These are phyloP conservation scores for Arctium minus DNA, from an alignment of 129 eudicot species.

Conservation along the genomic window DNA sequence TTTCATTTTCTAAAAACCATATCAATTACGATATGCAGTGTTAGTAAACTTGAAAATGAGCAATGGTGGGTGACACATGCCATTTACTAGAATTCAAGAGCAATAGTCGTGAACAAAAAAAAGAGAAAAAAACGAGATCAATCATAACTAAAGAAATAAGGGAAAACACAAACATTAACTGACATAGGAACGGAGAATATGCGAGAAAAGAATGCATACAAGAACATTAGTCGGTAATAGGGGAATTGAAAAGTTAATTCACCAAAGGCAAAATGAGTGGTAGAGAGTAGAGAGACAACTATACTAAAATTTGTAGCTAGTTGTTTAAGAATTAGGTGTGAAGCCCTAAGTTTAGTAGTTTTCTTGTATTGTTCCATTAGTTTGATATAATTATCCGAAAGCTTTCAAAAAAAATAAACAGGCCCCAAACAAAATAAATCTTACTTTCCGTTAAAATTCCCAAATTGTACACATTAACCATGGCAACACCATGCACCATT, in stretches of 20 bases:
- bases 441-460: background rate
- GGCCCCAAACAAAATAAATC: background rate
- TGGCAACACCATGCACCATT: too few relatives aligned
- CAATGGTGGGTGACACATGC: background rate
- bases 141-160: background rate
- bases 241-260: background rate
- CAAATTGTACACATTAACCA: too few relatives aligned
- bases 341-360: background rate
- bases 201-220: background rate
- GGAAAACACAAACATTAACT: background rate
- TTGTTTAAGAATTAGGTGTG: too few relatives aligned
- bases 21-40: too few relatives aligned
- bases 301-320: background rate
- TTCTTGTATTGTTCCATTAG: background rate
- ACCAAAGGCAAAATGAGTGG: background rate
- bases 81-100: background rate
- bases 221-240: background rate
- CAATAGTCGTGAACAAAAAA: background rate
- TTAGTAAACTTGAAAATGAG: background rate
- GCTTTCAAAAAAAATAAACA: background rate
- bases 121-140: background rate
- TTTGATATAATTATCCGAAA: background rate
- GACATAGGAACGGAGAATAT: too few relatives aligned
- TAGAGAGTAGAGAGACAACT: background rate
- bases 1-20: background rate